These are phyloP conservation scores for Huntiella decipiens DNA, from an alignment of 2,329 filamentous ascomycete genomes.

Conservation along the genomic window DNA sequence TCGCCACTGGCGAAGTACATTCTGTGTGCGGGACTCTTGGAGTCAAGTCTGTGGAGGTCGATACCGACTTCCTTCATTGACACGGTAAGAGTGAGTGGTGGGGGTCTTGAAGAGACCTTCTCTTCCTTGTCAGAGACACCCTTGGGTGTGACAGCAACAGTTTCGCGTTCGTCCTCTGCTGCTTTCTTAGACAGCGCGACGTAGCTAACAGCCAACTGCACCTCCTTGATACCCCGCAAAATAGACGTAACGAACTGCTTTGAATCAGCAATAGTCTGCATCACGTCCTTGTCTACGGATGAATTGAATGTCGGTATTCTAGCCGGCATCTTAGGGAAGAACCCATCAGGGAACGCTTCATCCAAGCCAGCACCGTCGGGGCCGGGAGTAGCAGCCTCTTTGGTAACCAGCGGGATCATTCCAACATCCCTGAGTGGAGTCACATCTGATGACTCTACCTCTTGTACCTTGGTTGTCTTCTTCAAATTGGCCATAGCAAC, in stretches of 20 bases:
- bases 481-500: slow-evolving; percentile 54
- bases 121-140: slow-evolving; percentile 32
- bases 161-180: slow-evolving; percentile 28
- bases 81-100: slow-evolving; percentile 53
- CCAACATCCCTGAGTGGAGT: neutral
- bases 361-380: slow-evolving; percentile 1
- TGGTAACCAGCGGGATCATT: neutral
- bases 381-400: neutral
- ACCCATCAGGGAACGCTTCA: slow-evolving; percentile 20
- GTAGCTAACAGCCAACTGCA: slow-evolving; percentile 87
- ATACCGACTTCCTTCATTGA: slow-evolving; percentile 94
- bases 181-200: slow-evolving; percentile 71
- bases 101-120: slow-evolving; percentile 16
- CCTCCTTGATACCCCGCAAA: slow-evolving; percentile 80
- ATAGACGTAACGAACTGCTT: slow-evolving; percentile 85
- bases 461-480: slow-evolving; percentile 31
- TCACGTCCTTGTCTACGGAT: slow-evolving; percentile 21
- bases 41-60: slow-evolving; percentile 78
- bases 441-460: neutral
- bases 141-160: neutral
- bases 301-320: slow-evolving; percentile 9
- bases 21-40: slow-evolving; percentile 80
- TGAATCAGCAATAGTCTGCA: slow-evolving; percentile 74
- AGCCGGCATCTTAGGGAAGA: slow-evolving; percentile 6
- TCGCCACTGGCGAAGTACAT: slow-evolving; percentile 96